Percentiles rank a stretch among this genome's conserved stretches.
These are phyloP conservation scores for Lasiodiplodia theobromae DNA, from an alignment of 2,329 filamentous ascomycete species.

Conservation along the genomic window DNA sequence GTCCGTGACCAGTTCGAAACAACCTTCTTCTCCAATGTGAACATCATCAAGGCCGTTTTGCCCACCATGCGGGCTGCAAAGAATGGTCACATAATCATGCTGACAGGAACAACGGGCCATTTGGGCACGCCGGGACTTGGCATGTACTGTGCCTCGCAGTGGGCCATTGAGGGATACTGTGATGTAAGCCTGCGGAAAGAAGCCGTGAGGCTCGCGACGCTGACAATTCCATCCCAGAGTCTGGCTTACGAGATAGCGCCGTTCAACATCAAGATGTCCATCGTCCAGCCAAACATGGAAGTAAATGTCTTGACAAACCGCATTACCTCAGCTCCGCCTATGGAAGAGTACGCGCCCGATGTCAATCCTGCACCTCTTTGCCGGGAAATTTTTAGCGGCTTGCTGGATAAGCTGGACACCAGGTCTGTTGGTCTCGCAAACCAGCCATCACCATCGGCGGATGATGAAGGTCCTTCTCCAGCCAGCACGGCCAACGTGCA, in stretches of 20 bases:
- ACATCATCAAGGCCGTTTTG: conserved; percentile 89
- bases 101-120: conserved; percentile 89
- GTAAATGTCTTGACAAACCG: conserved; percentile 86
- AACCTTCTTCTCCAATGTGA: conserved; percentile 94
- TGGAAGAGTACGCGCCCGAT: conserved; percentile 72
- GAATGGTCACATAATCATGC: conserved; percentile 86
- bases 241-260: conserved; percentile 94
- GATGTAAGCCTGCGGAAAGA: conserved; percentile 63
- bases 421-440: conserved; percentile 38
- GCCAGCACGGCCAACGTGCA: conserved; percentile 36
- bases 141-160: conserved; percentile 90
- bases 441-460: conserved; percentile 2
- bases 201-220: neutral
- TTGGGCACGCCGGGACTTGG: conserved; percentile 90
- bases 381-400: conserved; percentile 80
- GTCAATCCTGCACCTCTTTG: conserved; percentile 80
- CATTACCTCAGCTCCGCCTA: conserved; percentile 81
- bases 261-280: conserved; percentile 95
- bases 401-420: conserved; percentile 75
- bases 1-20: conserved; percentile 92
- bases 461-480: conserved; percentile 24
- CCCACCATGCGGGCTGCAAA: conserved; percentile 80
- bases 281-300: conserved; percentile 95
- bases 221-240: conserved; percentile 52
- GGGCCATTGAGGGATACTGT: conserved; percentile 95